Percentiles rank a stretch among this genome's conserved stretches.
Evolutionary conservation across 1,284 basidiomycete genomes (phyloP).

Genomic region (Microbotryum intermedium): DNA sequence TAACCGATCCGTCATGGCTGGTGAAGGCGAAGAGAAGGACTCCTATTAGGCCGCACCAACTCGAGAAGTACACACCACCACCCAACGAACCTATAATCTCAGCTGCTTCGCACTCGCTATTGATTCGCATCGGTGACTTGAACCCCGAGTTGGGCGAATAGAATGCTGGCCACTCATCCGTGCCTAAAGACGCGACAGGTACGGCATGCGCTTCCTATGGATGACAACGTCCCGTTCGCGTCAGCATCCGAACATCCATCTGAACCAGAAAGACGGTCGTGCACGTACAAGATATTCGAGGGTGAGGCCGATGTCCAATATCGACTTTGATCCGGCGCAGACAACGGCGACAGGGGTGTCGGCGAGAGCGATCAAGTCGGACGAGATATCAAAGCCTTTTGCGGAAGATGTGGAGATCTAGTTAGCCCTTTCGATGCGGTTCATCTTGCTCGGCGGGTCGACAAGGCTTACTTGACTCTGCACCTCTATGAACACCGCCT

Average conservation of each 20-base stretch:
- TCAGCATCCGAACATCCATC: neutral
- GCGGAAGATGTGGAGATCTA: too few species aligned
- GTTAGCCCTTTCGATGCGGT: slow-evolving; percentile 8
- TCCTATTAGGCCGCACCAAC: neutral
- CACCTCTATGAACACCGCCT: slow-evolving; percentile 90
- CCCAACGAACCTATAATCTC: slow-evolving; percentile 54
- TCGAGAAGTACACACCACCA: neutral
- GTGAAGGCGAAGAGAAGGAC: neutral
- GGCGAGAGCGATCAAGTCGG: slow-evolving; percentile 73
- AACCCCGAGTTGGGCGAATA: slow-evolving; percentile 77
- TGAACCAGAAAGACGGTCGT: neutral
- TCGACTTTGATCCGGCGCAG: slow-evolving; percentile 90
- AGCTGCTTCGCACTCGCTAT: slow-evolving; percentile 57
- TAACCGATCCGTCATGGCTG: slow-evolving; percentile 43
- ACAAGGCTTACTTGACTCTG: slow-evolving; percentile 59
- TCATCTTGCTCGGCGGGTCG: slow-evolving; percentile 1
- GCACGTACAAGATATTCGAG: slow-evolving; percentile 75
- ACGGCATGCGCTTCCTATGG: slow-evolving; percentile 89
- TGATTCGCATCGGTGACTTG: slow-evolving; percentile 45
- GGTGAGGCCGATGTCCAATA: slow-evolving; percentile 84
- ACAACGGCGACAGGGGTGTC: slow-evolving; percentile 80
- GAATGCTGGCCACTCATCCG: slow-evolving; percentile 86
- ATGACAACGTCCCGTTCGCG: neutral
- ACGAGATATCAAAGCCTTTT: slow-evolving; percentile 93
- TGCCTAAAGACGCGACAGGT: slow-evolving; percentile 72